These are phyloP conservation scores for Zygotorulaspora chibaensis DNA, from an alignment of 805 yeast species.

Conservation along the genomic window DNA sequence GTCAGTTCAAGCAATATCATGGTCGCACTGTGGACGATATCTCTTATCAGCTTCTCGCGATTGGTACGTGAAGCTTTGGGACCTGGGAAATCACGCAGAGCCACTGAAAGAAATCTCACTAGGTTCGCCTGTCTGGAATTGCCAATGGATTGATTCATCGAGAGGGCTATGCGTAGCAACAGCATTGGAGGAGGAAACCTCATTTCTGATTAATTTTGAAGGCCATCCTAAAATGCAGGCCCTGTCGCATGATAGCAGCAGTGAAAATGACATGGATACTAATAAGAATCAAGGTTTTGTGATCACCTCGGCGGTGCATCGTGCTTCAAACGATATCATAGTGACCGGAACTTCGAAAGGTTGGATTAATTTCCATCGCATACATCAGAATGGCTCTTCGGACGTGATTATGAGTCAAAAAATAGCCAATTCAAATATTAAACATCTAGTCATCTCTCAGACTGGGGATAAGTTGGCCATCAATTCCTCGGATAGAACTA, in stretches of 20 bases:
- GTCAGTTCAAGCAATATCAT: slow-evolving; percentile 65
- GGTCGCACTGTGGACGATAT: slow-evolving; percentile 73
- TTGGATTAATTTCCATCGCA: slow-evolving; percentile 50
- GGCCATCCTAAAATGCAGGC: slow-evolving; percentile 6
- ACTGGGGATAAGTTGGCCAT: slow-evolving; percentile 61
- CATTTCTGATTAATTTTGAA: slow-evolving; percentile 24
- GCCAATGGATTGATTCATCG: slow-evolving; percentile 24
- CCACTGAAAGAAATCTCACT: slow-evolving; percentile 46
- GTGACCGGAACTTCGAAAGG: slow-evolving; percentile 82
- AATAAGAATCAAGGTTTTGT: slow-evolving; percentile 23
- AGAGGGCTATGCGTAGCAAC: slow-evolving; percentile 53
- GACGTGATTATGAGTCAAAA: slow-evolving; percentile 46
- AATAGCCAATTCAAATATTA: slow-evolving; percentile 66
- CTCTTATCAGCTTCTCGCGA: slow-evolving; percentile 71
- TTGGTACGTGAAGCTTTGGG: slow-evolving; percentile 83
- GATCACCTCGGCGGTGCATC: slow-evolving; percentile 30
- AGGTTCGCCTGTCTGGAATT: slow-evolving; percentile 70
- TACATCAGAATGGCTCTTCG: slow-evolving; percentile 10
- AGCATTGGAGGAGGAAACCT: slow-evolving; percentile 57
- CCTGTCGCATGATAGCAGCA: not conserved
- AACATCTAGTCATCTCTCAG: slow-evolving; percentile 56
- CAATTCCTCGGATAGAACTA: slow-evolving; percentile 73
- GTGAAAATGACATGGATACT: not conserved
- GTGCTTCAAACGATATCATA: slow-evolving; percentile 41
- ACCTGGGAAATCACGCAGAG: slow-evolving; percentile 42